Conservation (phyloP, 2,329 filamentous ascomycete genomes). For the Phoma sp. region DNA sequence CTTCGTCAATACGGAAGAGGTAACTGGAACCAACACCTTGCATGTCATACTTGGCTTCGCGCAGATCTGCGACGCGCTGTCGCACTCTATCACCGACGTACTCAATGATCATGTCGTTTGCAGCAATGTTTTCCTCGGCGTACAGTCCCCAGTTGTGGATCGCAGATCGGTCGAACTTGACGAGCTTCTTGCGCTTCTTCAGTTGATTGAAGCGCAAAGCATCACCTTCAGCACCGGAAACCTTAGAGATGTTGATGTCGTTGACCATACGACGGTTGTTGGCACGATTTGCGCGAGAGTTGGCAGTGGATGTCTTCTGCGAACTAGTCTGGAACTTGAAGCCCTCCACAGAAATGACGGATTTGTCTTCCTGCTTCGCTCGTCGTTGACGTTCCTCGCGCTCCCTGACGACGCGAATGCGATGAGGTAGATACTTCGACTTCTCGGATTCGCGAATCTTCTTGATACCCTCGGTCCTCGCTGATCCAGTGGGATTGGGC, state of each 20-base stretch:
- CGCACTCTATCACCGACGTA: conserved; percentile 98
- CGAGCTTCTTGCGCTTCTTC: conserved; percentile 99
- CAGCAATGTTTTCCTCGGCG: conserved; percentile 94
- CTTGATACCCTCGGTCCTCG: conserved; percentile 90
- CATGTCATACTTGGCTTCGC: conserved; percentile 90
- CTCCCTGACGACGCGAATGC: conserved; percentile 92
- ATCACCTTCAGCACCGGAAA: conserved; percentile 78
- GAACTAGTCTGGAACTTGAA: conserved; percentile 71
- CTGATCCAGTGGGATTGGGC: conserved; percentile 82
- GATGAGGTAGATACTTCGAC: conserved; percentile 96
- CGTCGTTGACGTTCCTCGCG: conserved; percentile 89
- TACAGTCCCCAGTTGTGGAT: conserved; percentile 99
- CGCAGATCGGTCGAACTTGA: conserved; percentile 95
- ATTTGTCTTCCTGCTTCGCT: conserved; percentile 66
- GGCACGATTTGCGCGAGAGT: conserved; percentile 90
- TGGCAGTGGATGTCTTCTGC: conserved; percentile 83
- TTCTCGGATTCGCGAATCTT: conserved; percentile 98
- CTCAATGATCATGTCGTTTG: conserved; percentile 99
- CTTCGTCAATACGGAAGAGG: conserved; percentile 96
- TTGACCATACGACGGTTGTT: conserved; percentile 95
- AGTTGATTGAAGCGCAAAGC: conserved; percentile 98
- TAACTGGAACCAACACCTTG: conserved; percentile 98
- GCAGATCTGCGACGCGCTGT: conserved; percentile 95
- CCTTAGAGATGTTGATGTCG: conserved; percentile 92
- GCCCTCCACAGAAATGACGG: conserved; percentile 42